Conservation (phyloP, 768 basidiomycete species). For the Termitomyces sp. region DNA sequence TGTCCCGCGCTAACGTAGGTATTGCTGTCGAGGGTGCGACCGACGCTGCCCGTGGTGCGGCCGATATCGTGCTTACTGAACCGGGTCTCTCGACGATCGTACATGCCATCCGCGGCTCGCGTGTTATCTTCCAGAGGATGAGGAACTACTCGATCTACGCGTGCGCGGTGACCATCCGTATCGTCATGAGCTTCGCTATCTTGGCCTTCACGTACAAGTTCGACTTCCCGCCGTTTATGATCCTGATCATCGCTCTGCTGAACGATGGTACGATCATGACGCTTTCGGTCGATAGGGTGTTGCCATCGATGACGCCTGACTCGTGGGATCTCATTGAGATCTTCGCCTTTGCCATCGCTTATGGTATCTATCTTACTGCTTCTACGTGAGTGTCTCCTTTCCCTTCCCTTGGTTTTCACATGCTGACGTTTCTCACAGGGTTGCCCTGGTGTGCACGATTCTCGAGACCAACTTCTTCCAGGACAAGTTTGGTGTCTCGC, state of each 20-base stretch:
- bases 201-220: slow-evolving; percentile 95
- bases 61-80: slow-evolving; percentile 96
- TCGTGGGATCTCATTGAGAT: slow-evolving; percentile 97
- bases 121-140: slow-evolving; percentile 99
- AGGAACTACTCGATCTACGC: slow-evolving; percentile 99
- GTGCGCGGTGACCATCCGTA: slow-evolving; percentile 95
- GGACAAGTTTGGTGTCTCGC: slow-evolving; percentile 71
- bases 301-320: slow-evolving; percentile 90
- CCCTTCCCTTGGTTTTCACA: neutral
- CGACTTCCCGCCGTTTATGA: slow-evolving; percentile 99
- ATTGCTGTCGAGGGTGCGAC: slow-evolving; percentile 99
- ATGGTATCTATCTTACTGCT: slow-evolving; percentile 87
- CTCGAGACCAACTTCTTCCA: slow-evolving; percentile 89
- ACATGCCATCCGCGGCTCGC: slow-evolving; percentile 96
- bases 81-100: slow-evolving; percentile 99
- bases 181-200: slow-evolving; percentile 95
- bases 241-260: slow-evolving; percentile 93
- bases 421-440: slow-evolving; percentile 30
- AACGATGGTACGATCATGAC: slow-evolving; percentile 99
- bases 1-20: slow-evolving; percentile 98
- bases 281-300: slow-evolving; percentile 89
- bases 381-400: slow-evolving; percentile 66
- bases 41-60: slow-evolving; percentile 96
- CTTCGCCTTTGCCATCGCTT: slow-evolving; percentile 94
- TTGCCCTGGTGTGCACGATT: slow-evolving; percentile 80